Evolutionary conservation across 768 basidiomycete species (phyloP), one percentile per base, ranked within the genome.

Genomic region (Naganishia antarctica): DNA sequence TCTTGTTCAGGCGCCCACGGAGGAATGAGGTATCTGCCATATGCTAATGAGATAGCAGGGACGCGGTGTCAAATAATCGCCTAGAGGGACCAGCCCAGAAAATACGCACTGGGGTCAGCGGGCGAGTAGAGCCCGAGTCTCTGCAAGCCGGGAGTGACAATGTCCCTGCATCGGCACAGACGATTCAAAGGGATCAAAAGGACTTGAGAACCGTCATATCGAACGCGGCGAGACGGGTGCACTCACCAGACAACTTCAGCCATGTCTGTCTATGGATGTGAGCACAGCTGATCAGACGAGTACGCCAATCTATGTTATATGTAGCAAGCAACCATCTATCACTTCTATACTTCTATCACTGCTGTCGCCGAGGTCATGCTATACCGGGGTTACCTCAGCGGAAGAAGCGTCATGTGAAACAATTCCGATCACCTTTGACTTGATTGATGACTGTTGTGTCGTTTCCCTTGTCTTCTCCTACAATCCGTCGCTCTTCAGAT

Each of bases 1-100:
- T 51, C 45, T 6, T 48, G 51, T 62, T 79, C 76, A 6, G 70
- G 70, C 7, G 71, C 65, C 57, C 77, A 73, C n/a, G 68, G 69
- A 3, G 72, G 71, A 8, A 74, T 62, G 2, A 70, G 64, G 50
- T 75, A 80, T 40, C 79, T 70, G 7, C 78, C 79, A 62, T 77
- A 76, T 0, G 78, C 53, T 57, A 70, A 71, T 26, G n/a, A n/a
- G n/a, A n/a, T n/a, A n/a, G n/a, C 5, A 29, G 43, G 60, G n/a
- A 43, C 57, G 37, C 11, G 63, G 47, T 66, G 64, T 25, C 16
- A 9, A 37, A 44, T 4, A 21, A 21, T 16, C 50, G 53, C 26
- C 74, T 23, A 25, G 7, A 37, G 34, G 8, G 34, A 37, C 15
- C 15, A 49, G 47, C 6, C 21, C 8, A 49, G 23, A 21, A 21